A percentile compares a stretch with the other conserved stretches of the same genome.
phyloP scores from a whole-genome alignment of 495 filamentous ascomycete genomes.

The Podospora australis region DNA sequence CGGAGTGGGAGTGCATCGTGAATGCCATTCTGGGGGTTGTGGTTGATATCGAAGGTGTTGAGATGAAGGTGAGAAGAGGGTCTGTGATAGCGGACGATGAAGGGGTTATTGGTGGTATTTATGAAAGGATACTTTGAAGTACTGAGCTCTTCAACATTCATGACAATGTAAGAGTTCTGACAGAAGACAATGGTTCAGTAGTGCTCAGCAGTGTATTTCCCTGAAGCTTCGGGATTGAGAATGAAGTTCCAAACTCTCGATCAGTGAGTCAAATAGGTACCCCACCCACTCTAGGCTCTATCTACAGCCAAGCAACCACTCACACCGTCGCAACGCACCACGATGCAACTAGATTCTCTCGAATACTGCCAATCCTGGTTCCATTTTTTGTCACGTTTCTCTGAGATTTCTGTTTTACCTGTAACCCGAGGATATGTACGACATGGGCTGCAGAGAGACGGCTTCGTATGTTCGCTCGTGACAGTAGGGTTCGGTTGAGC shows the following conservation, averaged over 20 bases:
- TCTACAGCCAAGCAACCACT: neutral
- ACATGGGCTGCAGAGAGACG: too few species aligned
- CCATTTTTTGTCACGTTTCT: too few species aligned
- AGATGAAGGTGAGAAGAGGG: neutral
- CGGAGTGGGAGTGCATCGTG: conserved; percentile 98
- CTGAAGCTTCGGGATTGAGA: neutral
- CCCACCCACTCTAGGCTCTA: neutral
- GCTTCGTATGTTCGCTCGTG: too few species aligned
- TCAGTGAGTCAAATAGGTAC: neutral
- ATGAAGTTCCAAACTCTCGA: neutral
- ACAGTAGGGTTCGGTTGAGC: too few species aligned
- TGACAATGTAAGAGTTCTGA: too few species aligned
- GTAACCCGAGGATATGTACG: too few species aligned
- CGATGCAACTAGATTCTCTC: neutral
- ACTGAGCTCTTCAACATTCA: too few species aligned
- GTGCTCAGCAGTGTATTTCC: neutral
- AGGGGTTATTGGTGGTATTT: too few species aligned
- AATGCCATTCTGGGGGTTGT: conserved; percentile 64
- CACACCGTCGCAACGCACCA: neutral
- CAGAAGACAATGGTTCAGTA: neutral
- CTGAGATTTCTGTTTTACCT: too few species aligned
- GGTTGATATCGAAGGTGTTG: neutral
- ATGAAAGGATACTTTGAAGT: too few species aligned
- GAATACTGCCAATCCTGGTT: too few species aligned
- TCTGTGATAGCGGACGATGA: neutral